phyloP scores from a whole-genome alignment of 208 protist species.

The Hexamita inflata region DNA sequence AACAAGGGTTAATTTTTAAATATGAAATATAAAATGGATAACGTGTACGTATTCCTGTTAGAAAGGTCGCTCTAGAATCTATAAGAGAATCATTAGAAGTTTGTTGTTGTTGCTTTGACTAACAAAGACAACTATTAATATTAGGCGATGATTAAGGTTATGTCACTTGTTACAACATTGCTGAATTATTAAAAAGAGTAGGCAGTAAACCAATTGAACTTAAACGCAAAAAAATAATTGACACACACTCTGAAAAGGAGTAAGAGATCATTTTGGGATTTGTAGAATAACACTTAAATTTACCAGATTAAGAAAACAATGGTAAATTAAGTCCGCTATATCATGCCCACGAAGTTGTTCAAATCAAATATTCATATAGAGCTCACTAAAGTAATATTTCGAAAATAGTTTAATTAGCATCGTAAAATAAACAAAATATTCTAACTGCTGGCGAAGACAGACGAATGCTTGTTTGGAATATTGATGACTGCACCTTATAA shows the following conservation, averaged over 20 bases:
- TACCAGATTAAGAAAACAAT: background rate
- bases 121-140: no score
- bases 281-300: no score
- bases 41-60: background rate
- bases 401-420: no score
- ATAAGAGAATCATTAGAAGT: background rate
- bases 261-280: no score
- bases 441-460: background rate
- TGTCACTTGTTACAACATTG: constrained; percentile 9
- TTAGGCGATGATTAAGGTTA: constrained; percentile 2
- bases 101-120: background rate
- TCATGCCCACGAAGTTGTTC: no score
- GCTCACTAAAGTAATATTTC: no score
- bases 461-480: background rate
- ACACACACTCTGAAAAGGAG: no score
- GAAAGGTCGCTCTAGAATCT: background rate
- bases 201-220: background rate
- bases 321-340: background rate
- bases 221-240: no score
- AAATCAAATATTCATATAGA: background rate
- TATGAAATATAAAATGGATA: background rate
- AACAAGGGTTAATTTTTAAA: background rate
- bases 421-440: background rate
- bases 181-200: background rate
- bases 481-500: background rate